Base-by-base conservation (phyloP, 306 rosid species). In the Cucurbita moschata region DNA sequence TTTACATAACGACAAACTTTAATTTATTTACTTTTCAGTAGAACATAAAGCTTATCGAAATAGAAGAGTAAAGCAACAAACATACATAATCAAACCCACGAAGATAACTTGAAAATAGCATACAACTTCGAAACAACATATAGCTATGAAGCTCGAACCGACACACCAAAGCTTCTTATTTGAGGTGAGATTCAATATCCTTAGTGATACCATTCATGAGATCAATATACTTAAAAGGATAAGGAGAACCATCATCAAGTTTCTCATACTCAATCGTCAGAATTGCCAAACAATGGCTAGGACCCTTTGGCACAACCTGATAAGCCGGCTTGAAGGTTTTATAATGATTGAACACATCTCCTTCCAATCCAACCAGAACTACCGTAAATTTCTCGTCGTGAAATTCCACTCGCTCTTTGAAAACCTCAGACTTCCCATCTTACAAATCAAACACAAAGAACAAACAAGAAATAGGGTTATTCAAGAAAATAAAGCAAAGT, bases 321-420 rank as follows among this genome's bases (percentile, higher is more conserved):
- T 26, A 79, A 4, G 37, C 8, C 1, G 39, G 42, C 65, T 69
- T 81, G 42, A 74, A 77, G 67, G 2, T 19, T 72, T 79, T 82
- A 79, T 77, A 84, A 16, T 42, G 10, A 47, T 77, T 42, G 71
- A 79, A 66, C 21, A 81, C 55, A 51, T 79, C 80, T 74, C 83
- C 83, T 71, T 79, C 83, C 35, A 84, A 4, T 7, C 85, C 88
- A 52, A 50, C 11, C 1, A 21, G 8, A 10, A 35, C 71, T 10
- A 77, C 40, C 4, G 16, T 5, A 35, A 63, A 51, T 12, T 79
- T 75, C 38, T 23, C 82, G 0, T 75, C 82, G 23, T 82, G 78
- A 0, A 26, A 54, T 62, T 85, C 84, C 11, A 75, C 77, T 62
- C 21, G 82, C 76, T 84, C 88, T 59, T 82, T 84, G 67, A 77